Base-by-base conservation (phyloP, 345 rosid species). In the Eucalyptus erythrocorys region DNA sequence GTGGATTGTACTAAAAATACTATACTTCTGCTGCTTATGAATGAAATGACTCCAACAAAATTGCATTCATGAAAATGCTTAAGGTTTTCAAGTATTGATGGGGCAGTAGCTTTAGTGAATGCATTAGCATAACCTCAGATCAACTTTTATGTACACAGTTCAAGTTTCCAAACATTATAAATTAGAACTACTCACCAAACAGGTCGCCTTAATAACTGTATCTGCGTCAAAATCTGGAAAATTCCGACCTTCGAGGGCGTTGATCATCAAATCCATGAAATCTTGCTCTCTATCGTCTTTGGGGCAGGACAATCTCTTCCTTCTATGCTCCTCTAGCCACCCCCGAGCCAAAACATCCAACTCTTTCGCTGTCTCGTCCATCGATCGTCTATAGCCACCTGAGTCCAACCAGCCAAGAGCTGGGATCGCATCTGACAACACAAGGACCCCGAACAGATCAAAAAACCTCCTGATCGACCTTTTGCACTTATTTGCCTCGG, bases 311-410 rank as follows among this genome's bases (percentile, higher is more conserved):
- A 26, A 5, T n/a, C 90, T 80, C 87, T n/a, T 91, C 50, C 89
- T 86, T 64, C 92, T 91, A 82, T 94, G 96, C 89, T 94, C 95
- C 48, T 91, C 87, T 17, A 94, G 81, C 94, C 94, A 93, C 4
- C 53, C 86, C 84, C 50, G 90, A 2, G 90, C 24, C 11, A 93
- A n/a, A 40, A 21, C 34, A 51, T 95, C 94, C 84, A 92, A 85
- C 85, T 90, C 93, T 22, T 88, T 93, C 4, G 92, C 93, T 9
- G 91, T 90, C 87, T 76, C 89, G 85, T 88, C 93, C 96, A 94
- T 93, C 21, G 84, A 87, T 57, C 86, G 90, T 61, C 87, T 55
- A 24, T 85, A 71, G n/a, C 92, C 94, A 48, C 88, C 86, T 17
- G 91, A 53, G 49, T 94, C 94, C 34, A 94, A 30, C 94, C 92